Percentiles rank a stretch among this genome's conserved stretches.
These are phyloP conservation scores for Xylariaceae sp. DNA, from an alignment of 2,329 filamentous ascomycete species.

Conservation along the genomic window DNA sequence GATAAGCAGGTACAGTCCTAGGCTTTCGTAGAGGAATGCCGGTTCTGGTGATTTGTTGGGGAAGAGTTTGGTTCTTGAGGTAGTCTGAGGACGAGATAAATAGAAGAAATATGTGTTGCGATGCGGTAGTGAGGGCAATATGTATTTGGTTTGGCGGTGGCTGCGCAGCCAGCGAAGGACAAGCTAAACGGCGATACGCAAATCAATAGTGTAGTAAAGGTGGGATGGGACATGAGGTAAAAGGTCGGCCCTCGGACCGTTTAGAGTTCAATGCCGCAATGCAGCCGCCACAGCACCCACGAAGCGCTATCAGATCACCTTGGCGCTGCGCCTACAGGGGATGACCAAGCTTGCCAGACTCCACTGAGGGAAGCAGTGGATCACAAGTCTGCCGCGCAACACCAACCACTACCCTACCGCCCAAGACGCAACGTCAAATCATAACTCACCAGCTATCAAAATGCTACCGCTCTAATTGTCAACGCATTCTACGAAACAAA, in stretches of 20 bases:
- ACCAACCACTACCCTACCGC: constrained; percentile 4
- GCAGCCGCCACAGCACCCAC: constrained; percentile 12
- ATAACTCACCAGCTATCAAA: not conserved
- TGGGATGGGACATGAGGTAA: not conserved
- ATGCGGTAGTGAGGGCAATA: constrained; percentile 20
- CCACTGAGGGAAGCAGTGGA: constrained; percentile 2
- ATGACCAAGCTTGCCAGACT: not conserved
- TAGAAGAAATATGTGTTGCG: not conserved
- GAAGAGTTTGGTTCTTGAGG: not conserved
- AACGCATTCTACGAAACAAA: constrained; percentile 1
- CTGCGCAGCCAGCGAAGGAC: constrained; percentile 20
- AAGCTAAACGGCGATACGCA: not conserved
- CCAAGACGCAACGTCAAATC: not conserved
- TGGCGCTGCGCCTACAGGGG: constrained; percentile 22
- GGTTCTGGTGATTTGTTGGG: not conserved
- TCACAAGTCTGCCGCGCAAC: constrained; percentile 5
- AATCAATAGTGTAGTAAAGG: not conserved
- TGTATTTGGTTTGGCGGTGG: constrained; percentile 22
- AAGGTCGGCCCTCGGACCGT: constrained; percentile 5
- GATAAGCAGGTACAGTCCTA: not conserved
- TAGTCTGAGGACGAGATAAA: not conserved
- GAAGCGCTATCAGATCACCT: not conserved
- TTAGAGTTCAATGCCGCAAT: constrained; percentile 13
- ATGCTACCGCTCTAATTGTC: not conserved
- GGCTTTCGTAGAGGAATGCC: not conserved